Evolutionary conservation across 2,329 filamentous ascomycete genomes (phyloP), one percentile per base, ranked within the genome.

Genomic region (Pseudogymnoascus sp.): DNA sequence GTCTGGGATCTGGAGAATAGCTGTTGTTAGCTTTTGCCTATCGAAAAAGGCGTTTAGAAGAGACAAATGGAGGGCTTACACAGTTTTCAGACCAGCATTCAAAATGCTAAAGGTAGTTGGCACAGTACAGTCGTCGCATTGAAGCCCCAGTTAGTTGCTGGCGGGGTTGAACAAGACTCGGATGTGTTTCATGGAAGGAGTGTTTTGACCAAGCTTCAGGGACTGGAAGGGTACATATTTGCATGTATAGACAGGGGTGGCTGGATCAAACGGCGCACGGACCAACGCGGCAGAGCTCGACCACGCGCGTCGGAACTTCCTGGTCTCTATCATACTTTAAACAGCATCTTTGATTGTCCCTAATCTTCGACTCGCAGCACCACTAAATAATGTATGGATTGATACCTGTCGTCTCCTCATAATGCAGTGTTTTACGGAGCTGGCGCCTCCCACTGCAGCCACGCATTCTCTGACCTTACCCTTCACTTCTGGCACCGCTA

Each of bases 391-490:
- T 55, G 48, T 18, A 55, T 55, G 29, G 48, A 21, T 55, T 18
- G 29, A 52, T 15, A 31, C 27, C n/a, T 18, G n/a, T 18, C n/a
- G 13, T 21, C 29, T 45, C 45, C 55, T 60, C 64, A 73, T 67
- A 71, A 97, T 97, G 93, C 93, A 97, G 84, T 96, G 91, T 81
- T 97, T 97, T 78, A 92, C 91, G 72, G 94, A 99, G 82, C 82
- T 99, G 74, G 87, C 91, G 74, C 89, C 93, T 79, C 92, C 94
- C 61, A 95, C 92, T 74, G 92, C 92, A 74, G 92, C 97, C 77
- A 92, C 91, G 71, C 89, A 96, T 78, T 90, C 92, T 66, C 78
- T 97, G 71, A 83, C 81, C 64, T 77, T 96, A 40, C 85, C 92
- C 36, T 92, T 99, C 72, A 81, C 88, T 55, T 88, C 88, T 55